A percentile compares a stretch with the other conserved stretches of the same genome.
Conservation (phyloP, 1,284 basidiomycete species). For the Singerocomus inundabilis region DNA sequence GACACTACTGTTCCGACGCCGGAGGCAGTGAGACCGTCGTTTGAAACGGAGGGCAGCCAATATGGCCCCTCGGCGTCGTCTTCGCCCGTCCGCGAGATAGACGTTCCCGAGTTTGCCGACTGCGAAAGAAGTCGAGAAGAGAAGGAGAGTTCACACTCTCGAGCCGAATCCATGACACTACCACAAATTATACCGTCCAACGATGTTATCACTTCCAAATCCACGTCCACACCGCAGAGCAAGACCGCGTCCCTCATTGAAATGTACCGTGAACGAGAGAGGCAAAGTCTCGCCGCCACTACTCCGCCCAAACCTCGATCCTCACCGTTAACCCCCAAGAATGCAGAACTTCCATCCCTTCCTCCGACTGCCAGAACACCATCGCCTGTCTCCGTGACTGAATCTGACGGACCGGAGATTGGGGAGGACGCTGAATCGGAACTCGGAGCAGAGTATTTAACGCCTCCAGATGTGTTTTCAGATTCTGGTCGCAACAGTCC, state of each 20-base stretch:
- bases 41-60: slow-evolving; percentile 34
- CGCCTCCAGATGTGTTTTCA: slow-evolving; percentile 37
- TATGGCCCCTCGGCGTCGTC: slow-evolving; percentile 34
- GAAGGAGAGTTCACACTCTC: slow-evolving; percentile 29
- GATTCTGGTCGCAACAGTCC: slow-evolving; percentile 61
- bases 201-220: slow-evolving; percentile 17
- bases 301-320: slow-evolving; percentile 35
- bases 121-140: slow-evolving; percentile 38
- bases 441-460: slow-evolving; percentile 17
- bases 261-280: slow-evolving; percentile 76
- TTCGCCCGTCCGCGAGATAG: slow-evolving; percentile 31
- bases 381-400: slow-evolving; percentile 19
- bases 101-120: slow-evolving; percentile 34
- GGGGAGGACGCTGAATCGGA: slow-evolving; percentile 19
- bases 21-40: slow-evolving; percentile 30
- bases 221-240: slow-evolving; percentile 37
- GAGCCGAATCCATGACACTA: slow-evolving; percentile 32
- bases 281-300: slow-evolving; percentile 30
- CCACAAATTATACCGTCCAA: slow-evolving; percentile 22
- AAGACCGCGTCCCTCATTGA: slow-evolving; percentile 76
- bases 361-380: slow-evolving; percentile 5
- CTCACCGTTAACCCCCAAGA: slow-evolving; percentile 18
- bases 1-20: slow-evolving; percentile 15
- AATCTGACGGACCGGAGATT: slow-evolving; percentile 19
- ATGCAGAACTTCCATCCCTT: slow-evolving; percentile 1